Evolutionary conservation across 352 stramenopile genomes (phyloP).

Genomic region (Phytophthora crassamura): DNA sequence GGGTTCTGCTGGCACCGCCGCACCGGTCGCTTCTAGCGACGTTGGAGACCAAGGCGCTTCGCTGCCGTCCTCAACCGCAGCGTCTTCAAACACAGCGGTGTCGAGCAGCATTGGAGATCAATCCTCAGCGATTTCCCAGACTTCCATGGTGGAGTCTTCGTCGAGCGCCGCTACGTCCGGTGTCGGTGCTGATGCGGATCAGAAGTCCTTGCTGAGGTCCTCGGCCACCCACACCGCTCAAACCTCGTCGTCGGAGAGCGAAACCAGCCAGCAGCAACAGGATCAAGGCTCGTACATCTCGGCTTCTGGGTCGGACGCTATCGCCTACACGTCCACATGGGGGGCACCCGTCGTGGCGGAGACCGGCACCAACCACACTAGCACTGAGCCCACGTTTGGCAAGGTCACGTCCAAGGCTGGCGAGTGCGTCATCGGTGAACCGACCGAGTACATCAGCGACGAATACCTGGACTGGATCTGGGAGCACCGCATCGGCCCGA

Average conservation of each 20-base stretch:
- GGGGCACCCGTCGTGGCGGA: constrained; percentile 22
- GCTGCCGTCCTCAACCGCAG: not conserved
- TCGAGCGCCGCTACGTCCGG: not conserved
- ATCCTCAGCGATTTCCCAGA: not conserved
- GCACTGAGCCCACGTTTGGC: constrained; percentile 18
- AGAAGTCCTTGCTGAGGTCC: not conserved
- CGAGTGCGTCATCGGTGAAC: constrained; percentile 14
- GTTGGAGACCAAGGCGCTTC: not conserved
- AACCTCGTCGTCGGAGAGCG: not conserved
- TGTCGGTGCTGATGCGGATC: constrained; percentile 4
- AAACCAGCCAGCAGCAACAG: constrained; percentile 1
- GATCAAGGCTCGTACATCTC: not conserved
- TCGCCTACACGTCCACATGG: constrained; percentile 14
- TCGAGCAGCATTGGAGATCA: not conserved
- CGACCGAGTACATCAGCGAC: constrained; percentile 24
- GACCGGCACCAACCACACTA: constrained; percentile 19
- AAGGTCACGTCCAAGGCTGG: constrained; percentile 22
- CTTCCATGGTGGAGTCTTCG: not conserved
- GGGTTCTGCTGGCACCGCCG: not conserved
- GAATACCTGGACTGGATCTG: constrained; percentile 29
- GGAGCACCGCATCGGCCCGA: constrained; percentile 25
- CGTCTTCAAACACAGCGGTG: not conserved
- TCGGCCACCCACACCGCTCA: not conserved
- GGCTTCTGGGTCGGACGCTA: constrained; percentile 1
- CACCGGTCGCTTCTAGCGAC: not conserved